Conservation (phyloP, 148 eudicot species). For the Fagopyrum tataricum region DNA sequence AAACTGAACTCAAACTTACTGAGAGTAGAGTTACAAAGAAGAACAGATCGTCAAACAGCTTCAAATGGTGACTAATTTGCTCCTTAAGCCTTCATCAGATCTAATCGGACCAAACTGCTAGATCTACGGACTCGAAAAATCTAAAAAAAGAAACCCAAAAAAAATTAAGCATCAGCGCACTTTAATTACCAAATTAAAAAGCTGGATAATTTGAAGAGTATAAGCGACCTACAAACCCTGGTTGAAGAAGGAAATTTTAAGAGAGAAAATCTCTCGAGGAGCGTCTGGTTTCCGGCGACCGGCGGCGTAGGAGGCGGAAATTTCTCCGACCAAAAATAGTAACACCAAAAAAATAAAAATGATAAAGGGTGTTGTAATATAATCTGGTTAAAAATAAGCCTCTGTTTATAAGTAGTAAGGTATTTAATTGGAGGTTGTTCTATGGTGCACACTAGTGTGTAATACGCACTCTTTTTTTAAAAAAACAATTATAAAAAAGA, state of each 20-base stretch:
- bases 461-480: constrained; percentile 28
- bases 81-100: constrained; percentile 34
- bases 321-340: constrained; percentile 20
- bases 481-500: neutral
- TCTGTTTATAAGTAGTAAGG: constrained; percentile 30
- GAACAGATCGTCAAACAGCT: constrained; percentile 29
- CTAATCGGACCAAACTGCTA: constrained; percentile 20
- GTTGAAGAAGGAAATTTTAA: neutral
- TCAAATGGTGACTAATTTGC: neutral
- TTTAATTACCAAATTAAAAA: constrained; percentile 10
- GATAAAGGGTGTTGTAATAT: constrained; percentile 31
- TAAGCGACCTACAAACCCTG: constrained; percentile 8
- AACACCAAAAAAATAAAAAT: constrained; percentile 42
- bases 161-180: neutral
- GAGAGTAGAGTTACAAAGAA: constrained; percentile 25
- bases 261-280: neutral
- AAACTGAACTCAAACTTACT: constrained; percentile 35
- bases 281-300: constrained; percentile 16
- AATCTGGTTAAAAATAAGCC: constrained; percentile 40
- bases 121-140: constrained; percentile 20
- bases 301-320: constrained; percentile 13
- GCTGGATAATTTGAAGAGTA: constrained; percentile 17
- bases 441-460: constrained; percentile 37
- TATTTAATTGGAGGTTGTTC: constrained; percentile 33
- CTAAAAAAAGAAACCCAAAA: constrained; percentile 1